phyloP scores from a whole-genome alignment of 768 basidiomycete species.

The Leccinum imitatum region DNA sequence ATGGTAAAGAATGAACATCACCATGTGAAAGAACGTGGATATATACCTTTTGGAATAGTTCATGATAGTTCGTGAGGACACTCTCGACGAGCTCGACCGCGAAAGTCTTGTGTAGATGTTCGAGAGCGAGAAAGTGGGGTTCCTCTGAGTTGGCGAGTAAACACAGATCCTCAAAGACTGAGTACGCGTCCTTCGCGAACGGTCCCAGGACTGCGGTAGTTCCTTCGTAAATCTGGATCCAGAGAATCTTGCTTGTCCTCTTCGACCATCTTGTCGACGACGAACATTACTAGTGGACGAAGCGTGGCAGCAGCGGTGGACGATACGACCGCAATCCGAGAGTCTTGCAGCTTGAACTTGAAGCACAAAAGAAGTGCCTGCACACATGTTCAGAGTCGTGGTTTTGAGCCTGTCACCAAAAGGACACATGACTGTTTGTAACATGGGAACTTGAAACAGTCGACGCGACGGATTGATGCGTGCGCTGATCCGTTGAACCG shows the following conservation, averaged over 20 bases:
- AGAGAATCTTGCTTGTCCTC: slow-evolving; percentile 56
- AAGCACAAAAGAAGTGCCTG: slow-evolving; percentile 93
- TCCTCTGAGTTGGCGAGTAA: slow-evolving; percentile 80
- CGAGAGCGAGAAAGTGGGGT: slow-evolving; percentile 79
- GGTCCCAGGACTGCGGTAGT: slow-evolving; percentile 61
- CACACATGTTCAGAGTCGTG: not conserved
- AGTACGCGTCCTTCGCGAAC: slow-evolving; percentile 80
- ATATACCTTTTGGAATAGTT: slow-evolving; percentile 71
- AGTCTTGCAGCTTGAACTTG: slow-evolving; percentile 77
- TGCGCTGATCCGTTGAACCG: no score
- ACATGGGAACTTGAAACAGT: no score
- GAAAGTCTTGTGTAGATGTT: slow-evolving; percentile 87
- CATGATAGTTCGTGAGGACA: slow-evolving; percentile 88
- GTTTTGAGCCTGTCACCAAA: no score
- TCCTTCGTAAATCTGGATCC: slow-evolving; percentile 44
- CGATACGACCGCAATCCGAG: slow-evolving; percentile 92
- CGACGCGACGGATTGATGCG: no score
- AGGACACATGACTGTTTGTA: no score
- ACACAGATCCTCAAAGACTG: slow-evolving; percentile 91
- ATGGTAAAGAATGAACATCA: slow-evolving; percentile 2
- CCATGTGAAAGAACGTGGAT: not conserved
- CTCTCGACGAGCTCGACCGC: slow-evolving; percentile 97
- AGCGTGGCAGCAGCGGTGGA: slow-evolving; percentile 96
- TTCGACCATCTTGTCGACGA: slow-evolving; percentile 89
- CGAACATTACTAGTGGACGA: slow-evolving; percentile 95